These are phyloP conservation scores for Amaranthus palmeri DNA, from an alignment of 148 eudicot genomes.

Conservation along the genomic window DNA sequence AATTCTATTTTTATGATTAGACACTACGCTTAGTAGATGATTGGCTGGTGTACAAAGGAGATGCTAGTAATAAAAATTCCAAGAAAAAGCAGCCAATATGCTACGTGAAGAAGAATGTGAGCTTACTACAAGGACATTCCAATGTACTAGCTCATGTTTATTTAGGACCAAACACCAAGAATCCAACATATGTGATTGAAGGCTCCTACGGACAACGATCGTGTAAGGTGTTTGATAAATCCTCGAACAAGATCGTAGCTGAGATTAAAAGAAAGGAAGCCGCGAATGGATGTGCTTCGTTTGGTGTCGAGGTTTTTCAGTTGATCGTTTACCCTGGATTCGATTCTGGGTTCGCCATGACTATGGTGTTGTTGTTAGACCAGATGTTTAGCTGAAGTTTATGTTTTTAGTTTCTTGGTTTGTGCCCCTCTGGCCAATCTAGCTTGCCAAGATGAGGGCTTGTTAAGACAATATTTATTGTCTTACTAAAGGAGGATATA, in stretches of 20 bases:
- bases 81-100: conserved; percentile 31
- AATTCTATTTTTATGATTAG: conserved; percentile 19
- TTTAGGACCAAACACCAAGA: conserved; percentile 23
- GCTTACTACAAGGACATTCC: conserved; percentile 28
- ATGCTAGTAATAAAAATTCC: conserved; percentile 18
- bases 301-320: conserved; percentile 69
- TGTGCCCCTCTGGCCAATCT: conserved; percentile 19
- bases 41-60: conserved; percentile 70
- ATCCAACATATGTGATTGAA: conserved; percentile 44
- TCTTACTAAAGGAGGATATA: background rate
- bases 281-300: conserved; percentile 41
- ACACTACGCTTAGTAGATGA: conserved; percentile 41
- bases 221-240: conserved; percentile 54
- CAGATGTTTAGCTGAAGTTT: conserved; percentile 47
- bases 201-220: conserved; percentile 59
- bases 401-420: background rate
- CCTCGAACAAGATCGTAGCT: conserved; percentile 43
- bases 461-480: background rate
- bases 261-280: conserved; percentile 78
- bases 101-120: conserved; percentile 38
- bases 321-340: conserved; percentile 58
- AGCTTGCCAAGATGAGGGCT: conserved; percentile 25
- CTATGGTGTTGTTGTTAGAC: conserved; percentile 60
- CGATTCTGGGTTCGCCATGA: conserved; percentile 54
- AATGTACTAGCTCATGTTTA: conserved; percentile 50